Base-by-base conservation (phyloP, 2,329 filamentous ascomycete genomes). In the Phialophora chinensis region DNA sequence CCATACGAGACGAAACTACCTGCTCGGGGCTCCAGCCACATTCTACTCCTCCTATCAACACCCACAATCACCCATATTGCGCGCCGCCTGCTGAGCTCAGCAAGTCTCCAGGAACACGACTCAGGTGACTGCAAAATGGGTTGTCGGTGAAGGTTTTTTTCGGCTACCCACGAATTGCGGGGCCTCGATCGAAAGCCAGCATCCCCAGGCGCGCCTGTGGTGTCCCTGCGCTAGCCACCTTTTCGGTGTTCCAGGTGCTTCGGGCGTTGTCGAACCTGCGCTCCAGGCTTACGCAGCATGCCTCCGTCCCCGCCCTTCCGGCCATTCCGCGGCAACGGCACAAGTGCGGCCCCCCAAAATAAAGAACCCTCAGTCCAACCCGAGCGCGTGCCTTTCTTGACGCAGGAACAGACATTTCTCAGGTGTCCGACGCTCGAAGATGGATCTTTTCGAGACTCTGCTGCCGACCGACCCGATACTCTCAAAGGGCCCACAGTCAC, bases 361-460 rank as follows among this genome's bases (percentile, higher is more conserved):
- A 35, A 57, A 60, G 66, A 68, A 62, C 61, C 54, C 60, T 62
- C 65, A 11, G 11, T 29, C 50, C 20, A 64, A 12, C 17, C 60
- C n/a, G 68, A 70, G 49, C 60, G 59, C 53, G 61, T 70, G 29
- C 68, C 68, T 60, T 70, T 70, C 25, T 49, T 70, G 59, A 65
- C 66, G 52, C 65, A 66, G 66, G 66, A 68, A 59, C 68, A 63
- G 57, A 35, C 66, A 23, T 68, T 66, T 52, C 29, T 62, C 11
- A 57, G 55, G 27, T 55, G 63, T 44, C 52, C 66, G 14, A 60
- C 61, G 33, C 60, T 70, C 8, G 68, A 70, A 60, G 50, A 66
- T 68, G 68, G 68, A 44, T 50, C 57, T 25, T 62, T 63, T 33
- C 8, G 4, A 33, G 65, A 65, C 62, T 50, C 20, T 20, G 20